Evolutionary conservation across 2,329 filamentous ascomycete species (phyloP).

Genomic region (Paecilomyces variotii): DNA sequence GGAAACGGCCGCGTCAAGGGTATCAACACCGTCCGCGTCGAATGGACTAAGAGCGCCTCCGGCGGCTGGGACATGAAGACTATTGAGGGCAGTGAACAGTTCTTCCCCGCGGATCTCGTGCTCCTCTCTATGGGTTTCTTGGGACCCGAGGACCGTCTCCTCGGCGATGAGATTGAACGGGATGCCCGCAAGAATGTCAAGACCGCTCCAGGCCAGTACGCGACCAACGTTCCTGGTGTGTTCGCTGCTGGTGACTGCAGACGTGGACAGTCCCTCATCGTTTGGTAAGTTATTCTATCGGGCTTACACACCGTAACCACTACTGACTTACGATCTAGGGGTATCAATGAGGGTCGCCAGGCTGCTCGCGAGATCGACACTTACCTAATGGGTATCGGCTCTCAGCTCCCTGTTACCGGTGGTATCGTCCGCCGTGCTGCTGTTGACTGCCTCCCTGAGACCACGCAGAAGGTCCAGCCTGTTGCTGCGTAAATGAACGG

Average conservation of each 20-base stretch:
- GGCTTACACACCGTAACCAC: background rate
- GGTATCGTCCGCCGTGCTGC: slow-evolving; percentile 80
- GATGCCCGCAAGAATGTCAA: slow-evolving; percentile 94
- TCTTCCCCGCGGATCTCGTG: slow-evolving; percentile 93
- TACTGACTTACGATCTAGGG: slow-evolving; percentile 43
- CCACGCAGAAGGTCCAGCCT: slow-evolving; percentile 15
- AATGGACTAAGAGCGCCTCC: slow-evolving; percentile 84
- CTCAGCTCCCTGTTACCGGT: slow-evolving; percentile 78
- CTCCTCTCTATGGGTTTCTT: slow-evolving; percentile 96
- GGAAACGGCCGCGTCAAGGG: slow-evolving; percentile 83
- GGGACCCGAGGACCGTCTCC: slow-evolving; percentile 79
- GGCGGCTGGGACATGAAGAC: slow-evolving; percentile 99
- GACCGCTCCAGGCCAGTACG: slow-evolving; percentile 79
- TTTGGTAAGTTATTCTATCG: slow-evolving; percentile 60
- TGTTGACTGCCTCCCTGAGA: slow-evolving; percentile 34
- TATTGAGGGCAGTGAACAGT: slow-evolving; percentile 83
- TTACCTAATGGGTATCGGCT: slow-evolving; percentile 68
- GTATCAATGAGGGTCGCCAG: slow-evolving; percentile 94
- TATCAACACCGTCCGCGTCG: slow-evolving; percentile 90
- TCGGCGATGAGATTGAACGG: slow-evolving; percentile 83
- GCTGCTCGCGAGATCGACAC: slow-evolving; percentile 86
- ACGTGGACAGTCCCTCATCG: slow-evolving; percentile 88
- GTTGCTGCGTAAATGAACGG: slow-evolving; percentile 19
- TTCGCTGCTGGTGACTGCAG: slow-evolving; percentile 95
- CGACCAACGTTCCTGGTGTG: slow-evolving; percentile 77